phyloP scores from a whole-genome alignment of 208 protist genomes.

The Wallacemonas sp. region DNA sequence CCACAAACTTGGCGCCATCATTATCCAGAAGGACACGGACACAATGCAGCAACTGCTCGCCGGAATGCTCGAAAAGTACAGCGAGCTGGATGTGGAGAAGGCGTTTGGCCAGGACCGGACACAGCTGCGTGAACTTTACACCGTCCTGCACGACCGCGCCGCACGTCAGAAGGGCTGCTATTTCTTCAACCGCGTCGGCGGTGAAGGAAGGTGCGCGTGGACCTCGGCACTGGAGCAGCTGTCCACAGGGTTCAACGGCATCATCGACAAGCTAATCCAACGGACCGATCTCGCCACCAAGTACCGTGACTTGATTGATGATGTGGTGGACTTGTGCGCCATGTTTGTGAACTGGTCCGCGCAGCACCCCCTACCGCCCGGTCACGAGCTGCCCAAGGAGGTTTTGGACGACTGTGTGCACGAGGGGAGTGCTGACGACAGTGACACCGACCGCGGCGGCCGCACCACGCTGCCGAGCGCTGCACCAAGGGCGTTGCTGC shows the following conservation, averaged over 20 bases:
- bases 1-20: constrained; percentile 82
- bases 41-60: constrained; percentile 72
- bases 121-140: constrained; percentile 57
- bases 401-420: constrained; percentile 49
- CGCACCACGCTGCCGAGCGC: not conserved
- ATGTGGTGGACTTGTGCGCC: constrained; percentile 66
- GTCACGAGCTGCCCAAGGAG: constrained; percentile 41
- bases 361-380: constrained; percentile 22
- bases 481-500: constrained; percentile 12
- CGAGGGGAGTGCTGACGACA: constrained; percentile 27
- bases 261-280: constrained; percentile 50
- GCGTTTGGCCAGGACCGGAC: constrained; percentile 58
- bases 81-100: constrained; percentile 63
- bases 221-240: constrained; percentile 60
- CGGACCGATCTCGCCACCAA: constrained; percentile 37
- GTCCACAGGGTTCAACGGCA: constrained; percentile 40
- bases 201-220: constrained; percentile 58
- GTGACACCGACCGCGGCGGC: constrained; percentile 1
- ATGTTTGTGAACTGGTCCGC: constrained; percentile 82
- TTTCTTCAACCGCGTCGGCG: constrained; percentile 78
- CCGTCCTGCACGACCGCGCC: constrained; percentile 53
- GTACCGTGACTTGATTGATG: constrained; percentile 53
- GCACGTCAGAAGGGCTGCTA: constrained; percentile 79
- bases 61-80: constrained; percentile 77
- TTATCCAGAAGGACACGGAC: constrained; percentile 82